phyloP scores from a whole-genome alignment of 768 basidiomycete species.

The Boletus rex-veris region DNA sequence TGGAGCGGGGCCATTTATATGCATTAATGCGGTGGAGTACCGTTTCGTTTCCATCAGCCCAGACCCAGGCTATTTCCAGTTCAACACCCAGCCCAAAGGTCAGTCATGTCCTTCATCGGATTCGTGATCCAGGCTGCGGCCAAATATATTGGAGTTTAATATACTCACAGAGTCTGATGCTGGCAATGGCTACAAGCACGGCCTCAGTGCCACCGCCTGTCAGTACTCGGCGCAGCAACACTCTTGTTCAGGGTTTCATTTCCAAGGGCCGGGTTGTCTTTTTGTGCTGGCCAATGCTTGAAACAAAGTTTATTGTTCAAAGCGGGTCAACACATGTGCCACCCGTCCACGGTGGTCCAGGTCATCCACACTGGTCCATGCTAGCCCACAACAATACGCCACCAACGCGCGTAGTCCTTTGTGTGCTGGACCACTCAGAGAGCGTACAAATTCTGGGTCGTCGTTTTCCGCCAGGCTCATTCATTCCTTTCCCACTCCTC shows the following conservation, averaged over 20 bases:
- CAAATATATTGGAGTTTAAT: not conserved
- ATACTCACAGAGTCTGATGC: not conserved
- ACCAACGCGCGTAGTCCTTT: slow-evolving; percentile 2
- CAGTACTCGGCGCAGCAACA: not conserved
- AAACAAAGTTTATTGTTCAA: not conserved
- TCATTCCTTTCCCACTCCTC: not conserved
- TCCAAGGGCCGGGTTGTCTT: no score
- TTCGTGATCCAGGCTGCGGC: not conserved
- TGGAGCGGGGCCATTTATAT: not conserved
- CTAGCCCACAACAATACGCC: slow-evolving; percentile 3
- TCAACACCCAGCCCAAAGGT: no score
- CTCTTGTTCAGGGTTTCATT: no score
- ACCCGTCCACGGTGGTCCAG: not conserved
- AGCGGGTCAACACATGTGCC: not conserved
- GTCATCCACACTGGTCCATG: not conserved
- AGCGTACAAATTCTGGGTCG: slow-evolving; percentile 14
- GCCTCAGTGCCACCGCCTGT: slow-evolving; percentile 1
- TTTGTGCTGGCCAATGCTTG: not conserved
- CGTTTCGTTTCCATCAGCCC: slow-evolving; percentile 3
- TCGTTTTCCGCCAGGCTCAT: not conserved
- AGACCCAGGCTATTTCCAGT: not conserved
- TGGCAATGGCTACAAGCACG: slow-evolving; percentile 4
- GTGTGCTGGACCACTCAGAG: slow-evolving; percentile 5
- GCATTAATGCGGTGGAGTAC: not conserved
- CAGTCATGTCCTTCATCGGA: slow-evolving; percentile 1